Base-by-base conservation (phyloP, 371 early-diverging fungal genomes). In the Neoconidiobolus thromboides region DNA sequence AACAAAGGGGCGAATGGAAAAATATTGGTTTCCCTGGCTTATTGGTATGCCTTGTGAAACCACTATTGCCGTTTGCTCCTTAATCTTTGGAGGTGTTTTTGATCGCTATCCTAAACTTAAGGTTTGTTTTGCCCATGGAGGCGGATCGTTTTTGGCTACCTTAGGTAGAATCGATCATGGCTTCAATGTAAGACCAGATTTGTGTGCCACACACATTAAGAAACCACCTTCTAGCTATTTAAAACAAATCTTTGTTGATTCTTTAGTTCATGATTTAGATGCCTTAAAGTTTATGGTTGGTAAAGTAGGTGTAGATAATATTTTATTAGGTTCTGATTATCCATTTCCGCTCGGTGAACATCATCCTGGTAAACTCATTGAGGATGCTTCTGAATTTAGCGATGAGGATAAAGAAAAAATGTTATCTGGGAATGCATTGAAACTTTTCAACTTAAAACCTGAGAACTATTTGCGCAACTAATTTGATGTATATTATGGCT, bases 291-390 rank as follows among this genome's bases (percentile, higher is more conserved):
- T 78, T 38, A 50, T 82, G 53, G 72, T 83, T 61, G 76, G 73
- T 42, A 83, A 84, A 71, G 71, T 84, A 59, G 82, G 82, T n/a
- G 66, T 71, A 42, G 77, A 80, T 60, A 63, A 67, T 39, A 71
- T 83, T 53, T 75, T 83, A 69, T 64, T 80, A 10, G 85, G 85
- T 36, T 73, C 72, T 43, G 83, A 84, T 66, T 83, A 82, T 53
- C 85, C 85, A 2, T 84, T 84, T 68, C 83, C 82, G n/a, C 58
- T 81, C 49, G 83, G 83, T n/a, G 83, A 83, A 67, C 74, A 78
- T 48, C 68, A 76, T 55, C 80, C 81, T 0, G 82, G 82, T 42
- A 71, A 78, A 63, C 63, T 81, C 64, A 70, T 83, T 54, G 76
- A 74, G 50, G 72, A 74, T 12, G 68, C 68, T 36, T 63, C 64